Evolutionary conservation across 2,329 filamentous ascomycete species (phyloP), one percentile per base, ranked within the genome.

Genomic region (Ilyonectria destructans): DNA sequence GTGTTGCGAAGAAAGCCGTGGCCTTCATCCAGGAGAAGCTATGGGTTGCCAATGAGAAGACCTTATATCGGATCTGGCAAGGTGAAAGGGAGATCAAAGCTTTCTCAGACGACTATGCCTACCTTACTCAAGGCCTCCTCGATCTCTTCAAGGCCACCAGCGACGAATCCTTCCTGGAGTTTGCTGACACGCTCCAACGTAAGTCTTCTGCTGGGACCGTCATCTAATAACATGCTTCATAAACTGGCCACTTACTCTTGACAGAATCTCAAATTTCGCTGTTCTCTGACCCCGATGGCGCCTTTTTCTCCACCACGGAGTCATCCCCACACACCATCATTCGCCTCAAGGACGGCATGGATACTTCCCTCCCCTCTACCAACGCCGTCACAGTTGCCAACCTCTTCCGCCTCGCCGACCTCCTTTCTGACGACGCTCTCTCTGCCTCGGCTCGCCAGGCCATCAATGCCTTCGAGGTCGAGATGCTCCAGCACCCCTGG

Each of bases 91-190:
- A 91, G 31, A 85, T 89, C 19, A 85, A 87, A 45, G 95, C 89
- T 0, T 97, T 98, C 80, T 94, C 96, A 1, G 96, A 98, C 75
- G 96, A 99, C 82, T 98, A 98, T 78, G 94, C 96, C 3, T 97
- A 96, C 80, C 80, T 98, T 46, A 93, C 95, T 57, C 89, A 92
- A 57, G 96, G 95, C 0, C 85, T 98, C 1, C 84, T 98, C 64
- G 92, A 95, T 73, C 87, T 98, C 31, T 97, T 97, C 78, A 91
- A 96, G 79, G 89, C 92, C 1, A 97, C 94, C 0, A 92, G 92
- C 69, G 91, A 97, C 64, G 90, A 92, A 71, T 82, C 84, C 49
- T 93, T 93, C 82, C 85, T 98, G 5, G 84, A 91, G 68, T 97
- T 96, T 85, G 96, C 96, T 0, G 92, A 96, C 75, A 86, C 88